phyloP scores from a whole-genome alignment of 2,329 filamentous ascomycete species.

The Pseudocercospora fuligena region DNA sequence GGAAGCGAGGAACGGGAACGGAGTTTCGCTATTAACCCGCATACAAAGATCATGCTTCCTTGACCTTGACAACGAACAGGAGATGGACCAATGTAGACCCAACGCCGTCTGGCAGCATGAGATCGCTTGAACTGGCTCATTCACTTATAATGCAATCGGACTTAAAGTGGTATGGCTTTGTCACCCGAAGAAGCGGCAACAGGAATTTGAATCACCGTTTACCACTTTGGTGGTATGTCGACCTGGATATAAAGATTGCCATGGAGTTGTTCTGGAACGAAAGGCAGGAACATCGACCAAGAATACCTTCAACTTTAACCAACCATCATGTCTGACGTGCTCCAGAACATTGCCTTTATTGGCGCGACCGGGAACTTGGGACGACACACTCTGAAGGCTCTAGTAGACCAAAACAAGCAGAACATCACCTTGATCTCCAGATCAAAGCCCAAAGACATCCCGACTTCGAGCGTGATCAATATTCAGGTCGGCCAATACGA shows the following conservation, averaged over 20 bases:
- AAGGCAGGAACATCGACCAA: neutral
- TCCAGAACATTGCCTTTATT: constrained; percentile 47
- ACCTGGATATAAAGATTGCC: neutral
- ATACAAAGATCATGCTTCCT: neutral
- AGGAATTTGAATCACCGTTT: neutral
- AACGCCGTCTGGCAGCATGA: neutral
- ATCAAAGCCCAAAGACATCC: constrained; percentile 45
- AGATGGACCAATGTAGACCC: neutral
- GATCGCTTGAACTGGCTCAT: neutral
- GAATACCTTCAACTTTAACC: neutral
- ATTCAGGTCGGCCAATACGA: constrained; percentile 32
- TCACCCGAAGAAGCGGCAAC: neutral
- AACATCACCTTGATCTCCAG: constrained; percentile 45
- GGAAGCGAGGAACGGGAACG: too few relatives aligned
- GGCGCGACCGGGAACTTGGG: constrained; percentile 43
- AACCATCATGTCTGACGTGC: constrained; percentile 16
- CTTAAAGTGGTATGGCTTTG: neutral
- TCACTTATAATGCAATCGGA: neutral
- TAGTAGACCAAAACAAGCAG: constrained; percentile 37
- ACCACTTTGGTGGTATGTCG: neutral
- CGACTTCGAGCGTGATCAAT: constrained; percentile 32
- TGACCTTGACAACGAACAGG: neutral
- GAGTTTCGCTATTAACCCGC: neutral
- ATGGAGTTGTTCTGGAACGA: neutral
- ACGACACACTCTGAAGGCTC: constrained; percentile 35